Evolutionary conservation across 768 basidiomycete genomes (phyloP).

Genomic region (Roridomyces roridus): DNA sequence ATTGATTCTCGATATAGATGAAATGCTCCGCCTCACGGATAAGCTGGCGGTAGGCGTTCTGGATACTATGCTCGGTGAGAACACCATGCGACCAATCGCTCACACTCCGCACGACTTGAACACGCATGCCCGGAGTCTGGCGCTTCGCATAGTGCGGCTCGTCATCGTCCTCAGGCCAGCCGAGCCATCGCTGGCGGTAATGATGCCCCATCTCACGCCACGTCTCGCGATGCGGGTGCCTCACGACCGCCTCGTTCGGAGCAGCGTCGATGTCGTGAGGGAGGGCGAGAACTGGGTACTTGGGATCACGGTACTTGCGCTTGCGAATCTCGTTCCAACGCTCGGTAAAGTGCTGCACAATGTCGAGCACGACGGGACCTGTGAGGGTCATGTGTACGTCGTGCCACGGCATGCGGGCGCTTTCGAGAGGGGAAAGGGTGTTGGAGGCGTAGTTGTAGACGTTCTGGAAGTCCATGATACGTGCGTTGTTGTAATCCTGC

Average conservation of each 20-base stretch:
- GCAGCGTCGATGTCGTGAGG: constrained; percentile 70
- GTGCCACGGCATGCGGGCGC: constrained; percentile 92
- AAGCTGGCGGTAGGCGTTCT: constrained; percentile 85
- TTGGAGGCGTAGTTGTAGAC: too few relatives aligned
- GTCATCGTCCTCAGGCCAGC: constrained; percentile 39
- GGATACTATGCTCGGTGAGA: constrained; percentile 88
- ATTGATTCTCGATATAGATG: constrained; percentile 95
- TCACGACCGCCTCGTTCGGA: constrained; percentile 70
- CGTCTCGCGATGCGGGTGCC: constrained; percentile 73
- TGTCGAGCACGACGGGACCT: constrained; percentile 86
- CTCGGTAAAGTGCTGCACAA: constrained; percentile 93
- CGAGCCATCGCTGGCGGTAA: constrained; percentile 73
- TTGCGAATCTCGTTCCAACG: constrained; percentile 92
- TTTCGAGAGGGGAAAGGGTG: constrained; percentile 73
- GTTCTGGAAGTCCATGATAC: constrained; percentile 83
- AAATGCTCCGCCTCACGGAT: constrained; percentile 87
- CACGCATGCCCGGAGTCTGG: constrained; percentile 58
- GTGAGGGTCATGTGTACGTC: constrained; percentile 84
- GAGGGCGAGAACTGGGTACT: constrained; percentile 64
- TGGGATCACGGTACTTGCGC: constrained; percentile 56
- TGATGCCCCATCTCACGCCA: constrained; percentile 63
- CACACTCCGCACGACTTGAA: constrained; percentile 87
- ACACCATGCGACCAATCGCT: constrained; percentile 96
- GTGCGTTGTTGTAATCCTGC: constrained; percentile 92
- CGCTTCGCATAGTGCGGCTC: constrained; percentile 48